Percentiles rank a stretch among this genome's conserved stretches.
Evolutionary conservation across 2,329 filamentous ascomycete genomes (phyloP).

Genomic region (Sarocladiaceae sp.): DNA sequence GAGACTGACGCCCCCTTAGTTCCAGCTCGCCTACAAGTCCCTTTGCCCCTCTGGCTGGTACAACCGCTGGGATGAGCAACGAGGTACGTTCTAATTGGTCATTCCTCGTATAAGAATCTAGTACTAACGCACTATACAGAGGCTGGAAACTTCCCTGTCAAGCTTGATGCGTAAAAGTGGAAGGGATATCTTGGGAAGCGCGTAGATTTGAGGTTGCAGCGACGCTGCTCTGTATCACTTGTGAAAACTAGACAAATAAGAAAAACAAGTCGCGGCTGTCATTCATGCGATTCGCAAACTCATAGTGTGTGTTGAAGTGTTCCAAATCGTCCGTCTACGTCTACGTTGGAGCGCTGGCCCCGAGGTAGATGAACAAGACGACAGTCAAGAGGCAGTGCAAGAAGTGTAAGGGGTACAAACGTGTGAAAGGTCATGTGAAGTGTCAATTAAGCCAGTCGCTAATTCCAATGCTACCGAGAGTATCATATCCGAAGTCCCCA

Average conservation of each 20-base stretch:
- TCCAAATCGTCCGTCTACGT: no score
- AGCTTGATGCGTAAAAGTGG: slow-evolving; percentile 50
- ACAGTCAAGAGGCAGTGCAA: no score
- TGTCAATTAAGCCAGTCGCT: no score
- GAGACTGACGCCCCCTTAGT: slow-evolving; percentile 48
- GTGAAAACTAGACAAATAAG: slow-evolving; percentile 16
- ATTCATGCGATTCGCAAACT: background rate
- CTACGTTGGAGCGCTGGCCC: no score
- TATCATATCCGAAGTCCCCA: no score
- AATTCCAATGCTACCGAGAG: no score
- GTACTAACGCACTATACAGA: slow-evolving; percentile 37
- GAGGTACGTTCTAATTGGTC: slow-evolving; percentile 55
- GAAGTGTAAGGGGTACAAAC: no score
- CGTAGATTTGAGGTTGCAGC: slow-evolving; percentile 25
- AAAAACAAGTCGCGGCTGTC: slow-evolving; percentile 7
- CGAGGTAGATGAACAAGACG: no score
- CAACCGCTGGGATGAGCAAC: slow-evolving; percentile 93
- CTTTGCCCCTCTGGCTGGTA: slow-evolving; percentile 95
- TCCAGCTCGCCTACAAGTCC: slow-evolving; percentile 93
- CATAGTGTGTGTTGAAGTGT: background rate
- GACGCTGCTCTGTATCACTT: slow-evolving; percentile 31
- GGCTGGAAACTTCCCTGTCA: slow-evolving; percentile 61
- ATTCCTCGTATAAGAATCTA: background rate
- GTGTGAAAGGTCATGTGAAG: no score
- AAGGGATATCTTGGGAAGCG: slow-evolving; percentile 16